Percentiles rank a stretch among this genome's conserved stretches.
phyloP scores from a whole-genome alignment of 768 basidiomycete genomes.

The Mrakia blollopis region DNA sequence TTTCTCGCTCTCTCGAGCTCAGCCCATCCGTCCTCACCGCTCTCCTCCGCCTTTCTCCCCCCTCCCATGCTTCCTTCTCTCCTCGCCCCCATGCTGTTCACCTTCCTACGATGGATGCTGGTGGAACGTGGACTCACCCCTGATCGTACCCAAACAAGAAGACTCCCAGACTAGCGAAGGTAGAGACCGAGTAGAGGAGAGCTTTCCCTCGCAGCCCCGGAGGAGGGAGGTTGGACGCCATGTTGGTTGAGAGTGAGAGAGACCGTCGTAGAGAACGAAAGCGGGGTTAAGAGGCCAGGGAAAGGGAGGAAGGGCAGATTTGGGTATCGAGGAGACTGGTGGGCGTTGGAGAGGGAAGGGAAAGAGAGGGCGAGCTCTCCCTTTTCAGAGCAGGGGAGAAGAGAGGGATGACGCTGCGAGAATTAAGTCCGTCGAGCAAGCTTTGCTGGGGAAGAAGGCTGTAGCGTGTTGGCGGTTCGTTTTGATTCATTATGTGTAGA shows the following conservation, averaged over 20 bases:
- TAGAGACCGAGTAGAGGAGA: slow-evolving; percentile 14
- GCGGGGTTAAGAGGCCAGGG: not conserved
- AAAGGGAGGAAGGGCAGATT: too few relatives aligned
- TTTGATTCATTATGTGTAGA: too few relatives aligned
- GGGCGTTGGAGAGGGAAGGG: too few relatives aligned
- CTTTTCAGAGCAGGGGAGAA: too few relatives aligned
- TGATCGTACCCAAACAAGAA: slow-evolving; percentile 28
- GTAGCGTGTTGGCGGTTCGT: too few relatives aligned
- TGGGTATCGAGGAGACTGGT: too few relatives aligned
- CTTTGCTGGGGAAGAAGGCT: too few relatives aligned
- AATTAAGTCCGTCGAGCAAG: too few relatives aligned
- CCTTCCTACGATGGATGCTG: not conserved
- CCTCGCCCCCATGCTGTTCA: not conserved
- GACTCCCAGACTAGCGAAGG: slow-evolving; percentile 27
- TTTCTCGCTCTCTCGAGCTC: too few relatives aligned
- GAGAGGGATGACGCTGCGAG: too few relatives aligned
- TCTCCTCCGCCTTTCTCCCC: not conserved
- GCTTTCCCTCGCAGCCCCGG: not conserved
- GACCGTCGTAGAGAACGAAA: not conserved
- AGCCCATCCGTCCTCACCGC: not conserved
- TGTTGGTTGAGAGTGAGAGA: not conserved
- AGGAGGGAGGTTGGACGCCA: not conserved
- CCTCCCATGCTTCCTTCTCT: not conserved
- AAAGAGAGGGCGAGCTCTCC: too few relatives aligned
- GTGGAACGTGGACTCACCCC: slow-evolving; percentile 20